A percentile compares a stretch with the other conserved stretches of the same genome.
Evolutionary conservation across 1,284 basidiomycete genomes (phyloP).

Genomic region (Boletus subluridellus): DNA sequence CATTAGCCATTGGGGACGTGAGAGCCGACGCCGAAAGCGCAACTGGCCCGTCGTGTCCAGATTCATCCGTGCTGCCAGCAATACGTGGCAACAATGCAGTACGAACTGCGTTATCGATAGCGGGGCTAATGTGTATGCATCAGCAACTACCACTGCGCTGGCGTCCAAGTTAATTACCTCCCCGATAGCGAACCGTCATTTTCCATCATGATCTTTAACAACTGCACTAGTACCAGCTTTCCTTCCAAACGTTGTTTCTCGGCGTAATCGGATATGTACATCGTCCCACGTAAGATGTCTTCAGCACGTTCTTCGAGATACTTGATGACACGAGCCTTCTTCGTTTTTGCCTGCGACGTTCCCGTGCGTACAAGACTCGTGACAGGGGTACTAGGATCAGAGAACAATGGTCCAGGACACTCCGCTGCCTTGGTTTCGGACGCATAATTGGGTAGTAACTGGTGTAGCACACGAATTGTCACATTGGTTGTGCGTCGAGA

Average conservation of each 20-base stretch:
- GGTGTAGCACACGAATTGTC: slow-evolving; percentile 63
- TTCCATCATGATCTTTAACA: slow-evolving; percentile 79
- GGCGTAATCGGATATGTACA: slow-evolving; percentile 60
- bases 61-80: slow-evolving; percentile 22
- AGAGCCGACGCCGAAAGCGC: slow-evolving; percentile 19
- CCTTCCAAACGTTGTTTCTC: slow-evolving; percentile 68
- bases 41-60: slow-evolving; percentile 24
- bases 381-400: slow-evolving; percentile 66
- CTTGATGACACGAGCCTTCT: slow-evolving; percentile 73
- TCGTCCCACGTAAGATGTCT: slow-evolving; percentile 74
- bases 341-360: slow-evolving; percentile 68
- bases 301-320: slow-evolving; percentile 74
- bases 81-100: slow-evolving; percentile 62
- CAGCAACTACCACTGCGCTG: slow-evolving; percentile 11
- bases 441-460: slow-evolving; percentile 65
- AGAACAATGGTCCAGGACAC: slow-evolving; percentile 85
- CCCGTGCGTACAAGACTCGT: slow-evolving; percentile 68
- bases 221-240: slow-evolving; percentile 69
- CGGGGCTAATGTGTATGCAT: slow-evolving; percentile 47
- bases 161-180: slow-evolving; percentile 47
- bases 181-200: slow-evolving; percentile 83
- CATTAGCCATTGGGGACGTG: slow-evolving; percentile 18
- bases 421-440: slow-evolving; percentile 53
- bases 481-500: slow-evolving; percentile 69
- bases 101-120: slow-evolving; percentile 65